Conservation (phyloP, 441 rosid genomes). For the Aleurites moluccanus region DNA sequence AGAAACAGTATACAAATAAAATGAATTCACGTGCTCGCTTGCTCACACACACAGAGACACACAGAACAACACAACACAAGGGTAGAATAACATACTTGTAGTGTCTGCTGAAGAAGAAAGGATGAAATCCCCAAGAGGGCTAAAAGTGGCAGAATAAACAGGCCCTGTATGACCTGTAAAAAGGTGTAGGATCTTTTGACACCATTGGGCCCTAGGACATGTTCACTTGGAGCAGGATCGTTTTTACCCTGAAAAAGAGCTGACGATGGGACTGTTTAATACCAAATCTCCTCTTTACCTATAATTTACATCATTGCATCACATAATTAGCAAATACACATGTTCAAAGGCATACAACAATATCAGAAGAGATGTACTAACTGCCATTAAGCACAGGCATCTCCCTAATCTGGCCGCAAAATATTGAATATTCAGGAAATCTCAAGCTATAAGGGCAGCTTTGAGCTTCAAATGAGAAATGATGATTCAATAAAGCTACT, state of each 20-base stretch:
- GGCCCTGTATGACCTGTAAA: slow-evolving; percentile 91
- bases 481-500: background rate
- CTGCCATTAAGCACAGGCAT: background rate
- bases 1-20: background rate
- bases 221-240: slow-evolving; percentile 54
- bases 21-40: background rate
- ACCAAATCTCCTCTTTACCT: slow-evolving; percentile 4
- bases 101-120: slow-evolving; percentile 94
- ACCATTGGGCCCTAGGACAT: slow-evolving; percentile 44
- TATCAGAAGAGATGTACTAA: background rate
- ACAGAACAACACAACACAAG: too few species aligned
- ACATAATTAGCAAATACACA: slow-evolving; percentile 7
- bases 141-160: slow-evolving; percentile 82
- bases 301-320: background rate
- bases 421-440: background rate
- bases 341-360: background rate
- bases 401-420: background rate
- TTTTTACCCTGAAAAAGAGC: slow-evolving; percentile 78
- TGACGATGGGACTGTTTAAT: slow-evolving; percentile 37
- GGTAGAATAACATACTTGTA: slow-evolving; percentile 48
- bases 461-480: background rate
- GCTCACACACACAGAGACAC: background rate
- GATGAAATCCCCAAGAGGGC: slow-evolving; percentile 88
- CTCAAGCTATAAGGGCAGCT: background rate
- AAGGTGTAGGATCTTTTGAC: slow-evolving; percentile 67